These are phyloP conservation scores for Moesziomyces parantarcticus DNA, from an alignment of 1,284 basidiomycete genomes.

Conservation along the genomic window DNA sequence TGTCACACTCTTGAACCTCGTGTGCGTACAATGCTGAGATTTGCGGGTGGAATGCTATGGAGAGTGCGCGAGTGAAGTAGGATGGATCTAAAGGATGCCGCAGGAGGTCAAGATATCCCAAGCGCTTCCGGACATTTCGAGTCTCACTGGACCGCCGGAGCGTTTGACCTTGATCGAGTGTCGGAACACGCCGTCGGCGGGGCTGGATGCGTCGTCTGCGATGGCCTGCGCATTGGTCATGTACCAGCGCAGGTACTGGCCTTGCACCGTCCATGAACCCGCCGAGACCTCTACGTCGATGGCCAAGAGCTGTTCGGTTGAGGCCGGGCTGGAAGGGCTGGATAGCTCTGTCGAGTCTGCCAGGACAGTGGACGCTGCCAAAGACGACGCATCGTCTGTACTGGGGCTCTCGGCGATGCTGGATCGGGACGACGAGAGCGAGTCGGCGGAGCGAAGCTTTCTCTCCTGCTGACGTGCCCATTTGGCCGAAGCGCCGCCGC, in stretches of 20 bases:
- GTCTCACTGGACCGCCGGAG: constrained; percentile 31
- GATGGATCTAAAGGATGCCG: constrained; percentile 23
- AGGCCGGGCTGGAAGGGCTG: background rate
- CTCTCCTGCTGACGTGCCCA: constrained; percentile 37
- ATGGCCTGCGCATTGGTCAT: constrained; percentile 70
- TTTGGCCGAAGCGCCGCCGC: constrained; percentile 4
- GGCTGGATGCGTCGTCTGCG: constrained; percentile 24
- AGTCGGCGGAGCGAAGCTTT: constrained; percentile 18
- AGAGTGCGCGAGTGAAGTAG: background rate
- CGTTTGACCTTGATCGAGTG: constrained; percentile 45
- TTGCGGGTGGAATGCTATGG: constrained; percentile 8
- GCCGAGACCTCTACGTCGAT: constrained; percentile 73
- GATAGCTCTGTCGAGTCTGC: constrained; percentile 24
- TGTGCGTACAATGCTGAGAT: too few species aligned
- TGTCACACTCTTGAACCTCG: too few species aligned
- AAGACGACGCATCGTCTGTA: constrained; percentile 20
- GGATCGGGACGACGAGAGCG: constrained; percentile 17
- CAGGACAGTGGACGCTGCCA: constrained; percentile 23
- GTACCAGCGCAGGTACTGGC: constrained; percentile 83
- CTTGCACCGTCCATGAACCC: constrained; percentile 77
- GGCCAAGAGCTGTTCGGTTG: constrained; percentile 24
- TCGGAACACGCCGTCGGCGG: constrained; percentile 25
- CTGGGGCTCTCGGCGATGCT: constrained; percentile 10
- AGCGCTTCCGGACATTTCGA: constrained; percentile 40
- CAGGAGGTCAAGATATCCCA: constrained; percentile 39